These are phyloP conservation scores for Dicorynia guianensis DNA, from an alignment of 306 rosid species.

Conservation along the genomic window DNA sequence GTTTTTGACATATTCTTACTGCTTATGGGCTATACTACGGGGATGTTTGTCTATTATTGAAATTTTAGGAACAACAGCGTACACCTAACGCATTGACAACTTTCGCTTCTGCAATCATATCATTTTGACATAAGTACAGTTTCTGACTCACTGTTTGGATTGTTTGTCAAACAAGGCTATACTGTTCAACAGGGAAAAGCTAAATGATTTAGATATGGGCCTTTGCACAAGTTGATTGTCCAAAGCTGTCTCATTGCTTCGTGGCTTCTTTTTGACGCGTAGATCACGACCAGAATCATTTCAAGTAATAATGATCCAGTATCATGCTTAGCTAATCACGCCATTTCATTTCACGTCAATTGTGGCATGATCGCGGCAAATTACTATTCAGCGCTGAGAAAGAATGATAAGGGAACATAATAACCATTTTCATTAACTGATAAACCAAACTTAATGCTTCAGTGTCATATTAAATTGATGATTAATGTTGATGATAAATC, in stretches of 20 bases:
- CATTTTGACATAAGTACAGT: neutral
- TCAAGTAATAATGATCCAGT: constrained; percentile 48
- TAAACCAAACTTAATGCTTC: too few species aligned
- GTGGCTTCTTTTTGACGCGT: constrained; percentile 45
- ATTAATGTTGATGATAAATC: constrained; percentile 20
- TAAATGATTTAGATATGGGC: constrained; percentile 64
- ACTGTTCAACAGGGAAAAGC: neutral
- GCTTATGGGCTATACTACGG: neutral
- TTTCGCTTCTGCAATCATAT: neutral
- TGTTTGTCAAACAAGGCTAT: constrained; percentile 1
- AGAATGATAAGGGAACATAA: neutral
- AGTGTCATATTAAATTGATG: neutral
- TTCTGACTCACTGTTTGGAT: neutral
- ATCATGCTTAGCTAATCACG: constrained; percentile 39
- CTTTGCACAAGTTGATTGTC: constrained; percentile 39
- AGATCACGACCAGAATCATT: constrained; percentile 47
- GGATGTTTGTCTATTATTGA: neutral
- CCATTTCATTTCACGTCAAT: constrained; percentile 49
- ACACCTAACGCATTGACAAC: constrained; percentile 6
- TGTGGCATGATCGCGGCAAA: constrained; percentile 46
- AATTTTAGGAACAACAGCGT: neutral
- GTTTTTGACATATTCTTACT: constrained; percentile 2
- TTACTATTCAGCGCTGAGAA: constrained; percentile 14
- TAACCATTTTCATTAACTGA: neutral
- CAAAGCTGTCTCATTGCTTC: constrained; percentile 47